A percentile compares a stretch with the other conserved stretches of the same genome.
These are phyloP conservation scores for Deinandra increscens DNA, from an alignment of 129 eudicot species.

Conservation along the genomic window DNA sequence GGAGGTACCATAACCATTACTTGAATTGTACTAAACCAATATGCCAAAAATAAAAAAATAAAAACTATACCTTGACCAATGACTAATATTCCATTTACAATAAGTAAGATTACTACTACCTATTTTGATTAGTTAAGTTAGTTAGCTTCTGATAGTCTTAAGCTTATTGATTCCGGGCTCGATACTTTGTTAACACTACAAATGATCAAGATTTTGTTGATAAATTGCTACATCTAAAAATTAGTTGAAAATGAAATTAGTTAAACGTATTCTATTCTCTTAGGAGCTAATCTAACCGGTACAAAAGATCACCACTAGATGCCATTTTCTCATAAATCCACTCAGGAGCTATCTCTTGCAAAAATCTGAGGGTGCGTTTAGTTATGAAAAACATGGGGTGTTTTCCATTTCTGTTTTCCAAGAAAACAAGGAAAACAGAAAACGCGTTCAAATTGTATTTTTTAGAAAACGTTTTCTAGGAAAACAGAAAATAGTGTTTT, in stretches of 20 bases:
- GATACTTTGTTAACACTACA: constrained; percentile 64
- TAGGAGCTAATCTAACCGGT: constrained; percentile 41
- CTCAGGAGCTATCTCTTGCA: constrained; percentile 73
- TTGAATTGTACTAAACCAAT: background rate
- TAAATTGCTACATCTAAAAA: too few species aligned
- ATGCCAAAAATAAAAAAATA: too few species aligned
- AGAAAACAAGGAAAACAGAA: too few species aligned
- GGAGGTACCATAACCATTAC: too few species aligned
- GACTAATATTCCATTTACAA: background rate
- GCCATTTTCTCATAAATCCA: constrained; percentile 58
- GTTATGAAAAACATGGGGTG: too few species aligned
- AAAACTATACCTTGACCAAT: background rate
- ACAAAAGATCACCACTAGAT: constrained; percentile 54
- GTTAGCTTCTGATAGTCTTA: constrained; percentile 51
- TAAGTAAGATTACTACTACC: background rate
- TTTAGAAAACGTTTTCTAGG: too few species aligned
- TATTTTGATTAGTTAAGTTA: background rate
- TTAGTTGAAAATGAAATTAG: too few species aligned
- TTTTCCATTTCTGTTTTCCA: too few species aligned
- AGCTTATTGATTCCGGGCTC: constrained; percentile 52
- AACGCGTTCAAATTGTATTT: too few species aligned
- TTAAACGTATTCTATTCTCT: too few species aligned
- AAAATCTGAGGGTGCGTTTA: too few species aligned
- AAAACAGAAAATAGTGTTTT: too few species aligned
- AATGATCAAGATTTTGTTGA: background rate